These are phyloP conservation scores for Pontederia crassipes DNA, from an alignment of 176 grass and related monocot species.

Conservation along the genomic window DNA sequence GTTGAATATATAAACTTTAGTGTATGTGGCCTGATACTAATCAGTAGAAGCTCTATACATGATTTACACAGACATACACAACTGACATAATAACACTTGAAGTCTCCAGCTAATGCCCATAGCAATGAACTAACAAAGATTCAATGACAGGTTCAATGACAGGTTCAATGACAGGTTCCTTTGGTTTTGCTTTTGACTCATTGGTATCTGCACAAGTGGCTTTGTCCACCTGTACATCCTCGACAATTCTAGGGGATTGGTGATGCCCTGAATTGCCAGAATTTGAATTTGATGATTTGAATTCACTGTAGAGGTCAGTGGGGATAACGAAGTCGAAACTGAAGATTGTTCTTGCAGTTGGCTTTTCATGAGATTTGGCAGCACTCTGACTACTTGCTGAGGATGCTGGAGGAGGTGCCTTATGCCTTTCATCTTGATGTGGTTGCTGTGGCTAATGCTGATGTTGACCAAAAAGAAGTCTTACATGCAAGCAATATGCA, in stretches of 20 bases:
- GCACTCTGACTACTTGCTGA: not conserved
- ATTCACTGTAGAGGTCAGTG: not conserved
- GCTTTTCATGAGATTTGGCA: not conserved
- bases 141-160: not conserved
- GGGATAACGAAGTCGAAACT: not conserved
- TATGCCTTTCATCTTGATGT: no score
- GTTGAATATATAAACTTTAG: no score
- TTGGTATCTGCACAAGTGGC: not conserved
- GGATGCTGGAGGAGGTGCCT: not conserved
- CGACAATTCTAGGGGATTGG: conserved; percentile 5
- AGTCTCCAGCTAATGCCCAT: no score
- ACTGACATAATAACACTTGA: no score
- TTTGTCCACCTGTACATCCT: conserved; percentile 7
- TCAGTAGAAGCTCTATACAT: no score
- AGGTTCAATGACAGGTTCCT: conserved; percentile 13
- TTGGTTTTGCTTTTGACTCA: not conserved
- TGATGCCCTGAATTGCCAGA: not conserved
- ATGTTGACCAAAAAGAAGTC: no score
- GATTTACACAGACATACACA: no score
- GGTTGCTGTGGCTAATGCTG: no score
- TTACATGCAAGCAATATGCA: no score
- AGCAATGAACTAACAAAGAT: no score
- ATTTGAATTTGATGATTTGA: not conserved
- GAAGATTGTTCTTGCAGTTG: not conserved
- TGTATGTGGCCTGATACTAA: no score